phyloP scores from a whole-genome alignment of 805 yeast genomes.

The Brettanomyces naardenensis region DNA sequence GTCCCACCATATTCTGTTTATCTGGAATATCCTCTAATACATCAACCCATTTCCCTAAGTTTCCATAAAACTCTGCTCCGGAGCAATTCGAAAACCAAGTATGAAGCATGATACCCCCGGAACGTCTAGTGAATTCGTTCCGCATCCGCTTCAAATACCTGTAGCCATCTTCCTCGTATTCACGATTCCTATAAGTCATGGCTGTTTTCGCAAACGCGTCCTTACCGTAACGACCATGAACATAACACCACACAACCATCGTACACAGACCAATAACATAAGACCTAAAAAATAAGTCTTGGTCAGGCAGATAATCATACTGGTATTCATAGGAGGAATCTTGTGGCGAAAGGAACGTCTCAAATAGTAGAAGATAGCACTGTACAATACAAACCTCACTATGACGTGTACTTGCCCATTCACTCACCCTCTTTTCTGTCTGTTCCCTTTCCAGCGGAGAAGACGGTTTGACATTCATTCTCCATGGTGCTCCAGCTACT shows the following conservation, averaged over 20 bases:
- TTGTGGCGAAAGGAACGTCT: conserved; percentile 51
- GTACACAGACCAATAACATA: conserved; percentile 35
- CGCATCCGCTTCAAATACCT: conserved; percentile 43
- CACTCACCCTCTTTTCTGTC: conserved; percentile 40
- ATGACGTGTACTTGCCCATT: conserved; percentile 40
- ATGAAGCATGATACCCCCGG: conserved; percentile 26
- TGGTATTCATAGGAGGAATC: conserved; percentile 34
- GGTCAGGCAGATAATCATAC: conserved; percentile 40
- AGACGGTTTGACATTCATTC: conserved; percentile 62
- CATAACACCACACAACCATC: conserved; percentile 45
- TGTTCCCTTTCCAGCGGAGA: conserved; percentile 38
- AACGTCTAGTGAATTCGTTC: conserved; percentile 27
- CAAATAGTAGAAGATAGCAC: conserved; percentile 53
- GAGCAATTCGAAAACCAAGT: conserved; percentile 26
- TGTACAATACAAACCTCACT: conserved; percentile 52
- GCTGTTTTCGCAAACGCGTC: background rate
- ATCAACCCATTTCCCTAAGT: conserved; percentile 33
- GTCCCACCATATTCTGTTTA: conserved; percentile 47
- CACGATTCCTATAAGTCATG: background rate
- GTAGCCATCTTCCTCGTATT: conserved; percentile 38
- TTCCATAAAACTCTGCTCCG: conserved; percentile 33
- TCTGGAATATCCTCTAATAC: conserved; percentile 31
- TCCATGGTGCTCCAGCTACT: conserved; percentile 74
- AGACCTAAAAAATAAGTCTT: conserved; percentile 40
- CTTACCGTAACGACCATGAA: conserved; percentile 30